Base-by-base conservation (phyloP, 371 early-diverging fungal species). In the Saksenaea vasiformis region DNA sequence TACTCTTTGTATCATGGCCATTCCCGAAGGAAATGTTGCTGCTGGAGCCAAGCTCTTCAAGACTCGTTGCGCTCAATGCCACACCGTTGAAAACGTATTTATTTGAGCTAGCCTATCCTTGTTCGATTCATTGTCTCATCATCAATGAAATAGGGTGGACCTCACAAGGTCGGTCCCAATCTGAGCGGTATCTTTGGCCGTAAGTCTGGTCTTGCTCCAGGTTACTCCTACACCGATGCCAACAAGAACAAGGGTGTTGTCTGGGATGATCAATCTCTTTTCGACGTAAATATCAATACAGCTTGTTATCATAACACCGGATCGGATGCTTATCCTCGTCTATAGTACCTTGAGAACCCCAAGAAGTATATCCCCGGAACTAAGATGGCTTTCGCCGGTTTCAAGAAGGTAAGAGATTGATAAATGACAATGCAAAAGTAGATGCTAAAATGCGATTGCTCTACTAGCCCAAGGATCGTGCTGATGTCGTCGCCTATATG, bases 61-160 rank as follows among this genome's bases (percentile, higher is more conserved):
- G 89, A 96, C 97, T 69, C 93, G 98, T 67, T 98, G 98, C 74
- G 95, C 96, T 61, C 95, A 94, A 74, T 98, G 98, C 90, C 98
- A 98, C 88, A 96, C 95, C 64, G 90, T 94, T 35, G 96, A 96
- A 72, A 82, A 74, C 66, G 93, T 90, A 80, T 75, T 73, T 71
- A 37, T 41, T 54, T 53, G 14, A 3, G 13, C 26, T 27, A 58
- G 26, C 19, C 10, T 53, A 17, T 14, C 34, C 56, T 26, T 67
- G 54, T 57, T 15, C 13, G 10, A 58, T 58, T 17, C 38, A 39
- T 24, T 66, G 36, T 35, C 22, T 27, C 4, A 13, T 28, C 19
- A 27, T 39, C 39, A 39, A 47, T 36, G 54, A 54, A 28, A 54
- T 53, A 91, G 89, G 91, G 89, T 59, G 95, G 89, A 37, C 73